phyloP scores from a whole-genome alignment of 495 filamentous ascomycete species.

The Xylaria scruposa region DNA sequence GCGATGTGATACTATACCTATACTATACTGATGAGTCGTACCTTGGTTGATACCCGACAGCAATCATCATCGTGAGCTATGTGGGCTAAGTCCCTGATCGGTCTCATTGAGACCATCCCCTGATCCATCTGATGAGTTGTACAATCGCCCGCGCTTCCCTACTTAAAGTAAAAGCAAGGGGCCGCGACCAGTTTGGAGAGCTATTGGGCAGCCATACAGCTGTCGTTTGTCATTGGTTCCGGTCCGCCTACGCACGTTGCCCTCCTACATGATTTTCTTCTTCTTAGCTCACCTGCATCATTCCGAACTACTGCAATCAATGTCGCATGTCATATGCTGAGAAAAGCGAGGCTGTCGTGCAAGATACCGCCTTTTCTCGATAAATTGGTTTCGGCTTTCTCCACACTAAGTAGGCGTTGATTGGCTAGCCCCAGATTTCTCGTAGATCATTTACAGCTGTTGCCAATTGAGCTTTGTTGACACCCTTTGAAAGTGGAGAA shows the following conservation, averaged over 20 bases:
- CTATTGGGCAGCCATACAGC: constrained; percentile 26
- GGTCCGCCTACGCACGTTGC: background rate
- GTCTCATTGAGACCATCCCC: background rate
- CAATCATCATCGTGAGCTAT: background rate
- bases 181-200: background rate
- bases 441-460: too few species aligned
- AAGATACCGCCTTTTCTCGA: too few species aligned
- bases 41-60: background rate
- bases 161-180: constrained; percentile 1
- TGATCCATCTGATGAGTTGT: constrained; percentile 22
- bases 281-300: background rate
- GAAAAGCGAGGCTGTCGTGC: constrained; percentile 22
- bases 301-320: background rate
- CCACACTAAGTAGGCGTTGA: too few species aligned
- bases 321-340: constrained; percentile 1
- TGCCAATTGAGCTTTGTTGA: too few species aligned
- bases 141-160: constrained; percentile 6
- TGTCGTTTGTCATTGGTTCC: constrained; percentile 1
- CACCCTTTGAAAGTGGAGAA: too few species aligned
- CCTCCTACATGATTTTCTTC: background rate
- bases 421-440: too few species aligned
- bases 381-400: too few species aligned
- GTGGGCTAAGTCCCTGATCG: background rate
- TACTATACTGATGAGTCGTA: background rate
- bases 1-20: background rate